A percentile compares a stretch with the other conserved stretches of the same genome.
These are phyloP conservation scores for Penicillium sp. DNA, from an alignment of 2,329 filamentous ascomycete species.

Conservation along the genomic window DNA sequence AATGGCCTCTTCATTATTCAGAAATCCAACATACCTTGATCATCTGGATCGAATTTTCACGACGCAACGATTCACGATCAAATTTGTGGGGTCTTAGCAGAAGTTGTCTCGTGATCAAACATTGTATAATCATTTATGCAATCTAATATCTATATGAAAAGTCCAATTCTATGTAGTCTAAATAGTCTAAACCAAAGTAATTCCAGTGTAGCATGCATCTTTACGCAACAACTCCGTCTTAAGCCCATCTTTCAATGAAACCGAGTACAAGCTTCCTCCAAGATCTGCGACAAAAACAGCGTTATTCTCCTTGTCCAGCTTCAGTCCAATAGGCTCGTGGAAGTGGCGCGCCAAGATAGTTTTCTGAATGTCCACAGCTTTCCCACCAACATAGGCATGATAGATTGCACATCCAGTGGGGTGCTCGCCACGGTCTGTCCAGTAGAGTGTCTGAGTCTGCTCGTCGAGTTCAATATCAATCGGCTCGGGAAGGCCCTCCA, in stretches of 20 bases:
- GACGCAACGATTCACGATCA: not conserved
- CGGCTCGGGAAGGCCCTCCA: constrained; percentile 50
- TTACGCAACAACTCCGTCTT: constrained; percentile 3
- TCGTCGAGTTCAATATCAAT: constrained; percentile 60
- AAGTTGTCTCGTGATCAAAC: not conserved
- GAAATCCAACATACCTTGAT: not conserved
- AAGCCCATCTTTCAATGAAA: not conserved
- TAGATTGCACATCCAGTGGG: constrained; percentile 44
- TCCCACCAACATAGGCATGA: not conserved
- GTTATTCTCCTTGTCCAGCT: constrained; percentile 18
- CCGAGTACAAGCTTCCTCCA: constrained; percentile 28
- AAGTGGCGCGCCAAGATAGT: constrained; percentile 23
- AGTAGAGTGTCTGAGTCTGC: constrained; percentile 50
- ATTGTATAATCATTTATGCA: not conserved
- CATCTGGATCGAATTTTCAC: not conserved
- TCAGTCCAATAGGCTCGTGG: constrained; percentile 30
- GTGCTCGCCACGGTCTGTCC: constrained; percentile 62
- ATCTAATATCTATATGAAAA: not conserved
- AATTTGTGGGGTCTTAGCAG: not conserved
- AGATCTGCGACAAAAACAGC: constrained; percentile 30
- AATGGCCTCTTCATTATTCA: not conserved
- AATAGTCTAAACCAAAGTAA: not conserved
- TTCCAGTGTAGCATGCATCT: not conserved
- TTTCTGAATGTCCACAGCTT: constrained; percentile 48
- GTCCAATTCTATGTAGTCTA: not conserved